These are phyloP conservation scores for Phialophora tarda DNA, from an alignment of 2,329 filamentous ascomycete genomes.

Conservation along the genomic window DNA sequence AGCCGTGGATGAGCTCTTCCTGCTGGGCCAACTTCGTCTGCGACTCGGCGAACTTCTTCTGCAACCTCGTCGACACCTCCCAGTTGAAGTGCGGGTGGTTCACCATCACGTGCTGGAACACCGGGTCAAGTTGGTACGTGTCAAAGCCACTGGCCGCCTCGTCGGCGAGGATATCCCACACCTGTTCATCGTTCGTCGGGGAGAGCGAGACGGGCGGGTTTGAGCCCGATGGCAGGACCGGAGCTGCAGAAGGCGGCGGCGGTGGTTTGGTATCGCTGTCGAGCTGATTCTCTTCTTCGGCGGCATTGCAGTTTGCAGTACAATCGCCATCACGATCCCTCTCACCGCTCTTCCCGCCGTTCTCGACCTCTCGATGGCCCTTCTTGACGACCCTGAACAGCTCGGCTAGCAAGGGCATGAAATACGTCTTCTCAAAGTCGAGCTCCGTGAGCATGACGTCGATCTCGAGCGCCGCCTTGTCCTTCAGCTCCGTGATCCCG, in stretches of 20 bases:
- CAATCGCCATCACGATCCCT: background rate
- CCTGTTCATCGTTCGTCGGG: background rate
- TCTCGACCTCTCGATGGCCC: background rate
- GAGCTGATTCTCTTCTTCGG: background rate
- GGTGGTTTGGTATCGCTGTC: background rate
- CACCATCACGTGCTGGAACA: conserved; percentile 13
- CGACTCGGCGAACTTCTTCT: conserved; percentile 3
- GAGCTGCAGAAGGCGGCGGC: background rate
- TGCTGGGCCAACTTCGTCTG: background rate
- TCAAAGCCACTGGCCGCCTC: conserved; percentile 9
- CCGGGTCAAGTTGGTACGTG: conserved; percentile 1
- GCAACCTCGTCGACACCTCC: conserved; percentile 11
- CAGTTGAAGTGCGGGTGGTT: conserved; percentile 21
- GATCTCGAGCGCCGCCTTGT: conserved; percentile 12
- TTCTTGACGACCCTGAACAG: background rate
- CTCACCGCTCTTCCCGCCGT: background rate
- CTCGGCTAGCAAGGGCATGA: conserved; percentile 14
- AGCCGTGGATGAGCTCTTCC: background rate
- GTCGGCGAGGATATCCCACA: conserved; percentile 22
- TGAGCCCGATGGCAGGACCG: background rate
- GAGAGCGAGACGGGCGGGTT: background rate
- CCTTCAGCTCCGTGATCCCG: conserved; percentile 19
- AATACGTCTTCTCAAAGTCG: conserved; percentile 5
- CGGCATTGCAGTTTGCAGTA: background rate
- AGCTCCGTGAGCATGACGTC: conserved; percentile 11